Conservation (phyloP, 2,329 filamentous ascomycete genomes). For the Hypomyces perniciosus region DNA sequence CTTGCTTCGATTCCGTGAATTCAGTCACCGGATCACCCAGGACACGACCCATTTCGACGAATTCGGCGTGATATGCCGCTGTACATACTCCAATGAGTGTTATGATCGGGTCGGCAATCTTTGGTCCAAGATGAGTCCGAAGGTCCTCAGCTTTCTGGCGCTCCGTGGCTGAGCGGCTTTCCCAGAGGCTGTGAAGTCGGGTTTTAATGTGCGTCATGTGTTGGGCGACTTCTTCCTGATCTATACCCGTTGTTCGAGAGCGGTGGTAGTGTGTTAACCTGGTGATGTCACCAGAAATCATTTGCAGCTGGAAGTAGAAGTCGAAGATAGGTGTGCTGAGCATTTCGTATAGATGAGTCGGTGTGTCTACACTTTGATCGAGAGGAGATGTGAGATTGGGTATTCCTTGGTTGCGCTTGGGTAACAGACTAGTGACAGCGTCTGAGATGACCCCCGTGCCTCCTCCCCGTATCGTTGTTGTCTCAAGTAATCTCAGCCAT, state of each 20-base stretch:
- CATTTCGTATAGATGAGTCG: constrained; percentile 13
- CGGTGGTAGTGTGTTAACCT: constrained; percentile 20
- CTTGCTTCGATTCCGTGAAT: constrained; percentile 13
- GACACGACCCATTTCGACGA: constrained; percentile 19
- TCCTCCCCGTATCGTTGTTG: constrained; percentile 15
- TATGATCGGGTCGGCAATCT: constrained; percentile 14
- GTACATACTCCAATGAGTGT: constrained; percentile 16
- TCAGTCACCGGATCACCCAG: constrained; percentile 17
- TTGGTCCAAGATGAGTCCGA: constrained; percentile 13
- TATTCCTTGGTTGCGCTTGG: background rate
- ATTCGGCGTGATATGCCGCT: constrained; percentile 18
- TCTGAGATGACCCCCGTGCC: constrained; percentile 15
- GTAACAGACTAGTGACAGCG: constrained; percentile 8
- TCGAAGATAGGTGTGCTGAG: constrained; percentile 16
- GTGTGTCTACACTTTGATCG: constrained; percentile 1
- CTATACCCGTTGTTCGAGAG: constrained; percentile 16
- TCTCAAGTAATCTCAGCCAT: constrained; percentile 17
- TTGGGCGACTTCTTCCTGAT: constrained; percentile 18
- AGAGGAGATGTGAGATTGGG: background rate
- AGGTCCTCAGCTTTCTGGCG: constrained; percentile 13
- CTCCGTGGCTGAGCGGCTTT: constrained; percentile 12
- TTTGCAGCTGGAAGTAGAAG: constrained; percentile 19
- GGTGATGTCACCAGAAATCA: constrained; percentile 16
- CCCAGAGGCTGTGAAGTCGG: constrained; percentile 13
- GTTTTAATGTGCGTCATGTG: constrained; percentile 12